A percentile compares a stretch with the other conserved stretches of the same genome.
Evolutionary conservation across 2,329 filamentous ascomycete genomes (phyloP).

Genomic region (Chlorencoelia australis): DNA sequence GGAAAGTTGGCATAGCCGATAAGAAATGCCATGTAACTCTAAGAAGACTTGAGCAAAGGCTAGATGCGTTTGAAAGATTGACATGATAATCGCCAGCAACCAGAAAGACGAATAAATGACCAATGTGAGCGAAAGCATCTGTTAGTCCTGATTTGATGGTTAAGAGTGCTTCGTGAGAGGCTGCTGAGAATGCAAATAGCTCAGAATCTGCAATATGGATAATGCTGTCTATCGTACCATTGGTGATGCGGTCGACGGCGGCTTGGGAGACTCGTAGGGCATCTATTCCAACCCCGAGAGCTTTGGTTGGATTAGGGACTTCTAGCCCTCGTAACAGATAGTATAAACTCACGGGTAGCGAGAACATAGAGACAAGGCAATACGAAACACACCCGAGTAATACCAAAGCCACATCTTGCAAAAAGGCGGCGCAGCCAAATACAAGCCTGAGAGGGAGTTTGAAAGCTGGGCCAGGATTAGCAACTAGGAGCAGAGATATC

Average conservation of each 20-base stretch:
- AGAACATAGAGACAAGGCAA: conserved; percentile 15
- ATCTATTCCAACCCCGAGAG: conserved; percentile 6
- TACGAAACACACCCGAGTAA: conserved; percentile 45
- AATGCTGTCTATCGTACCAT: conserved; percentile 40
- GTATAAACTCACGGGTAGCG: conserved; percentile 10
- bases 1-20: conserved; percentile 25
- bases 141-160: conserved; percentile 45
- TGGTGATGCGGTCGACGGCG: conserved; percentile 33
- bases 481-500: conserved; percentile 66
- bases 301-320: background rate
- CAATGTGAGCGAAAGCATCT: conserved; percentile 31
- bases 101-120: conserved; percentile 33
- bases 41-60: conserved; percentile 4
- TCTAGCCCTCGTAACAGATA: conserved; percentile 5
- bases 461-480: conserved; percentile 62
- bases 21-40: conserved; percentile 14
- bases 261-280: conserved; percentile 18
- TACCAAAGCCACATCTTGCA: conserved; percentile 67
- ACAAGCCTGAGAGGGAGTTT: conserved; percentile 63
- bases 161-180: conserved; percentile 62
- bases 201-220: conserved; percentile 40
- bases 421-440: conserved; percentile 64
- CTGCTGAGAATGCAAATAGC: conserved; percentile 65
- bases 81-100: conserved; percentile 34
- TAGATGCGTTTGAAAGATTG: conserved; percentile 12